Conservation (phyloP, 2,329 filamentous ascomycete species). For the Pseudophaeomoniella oleicola region DNA sequence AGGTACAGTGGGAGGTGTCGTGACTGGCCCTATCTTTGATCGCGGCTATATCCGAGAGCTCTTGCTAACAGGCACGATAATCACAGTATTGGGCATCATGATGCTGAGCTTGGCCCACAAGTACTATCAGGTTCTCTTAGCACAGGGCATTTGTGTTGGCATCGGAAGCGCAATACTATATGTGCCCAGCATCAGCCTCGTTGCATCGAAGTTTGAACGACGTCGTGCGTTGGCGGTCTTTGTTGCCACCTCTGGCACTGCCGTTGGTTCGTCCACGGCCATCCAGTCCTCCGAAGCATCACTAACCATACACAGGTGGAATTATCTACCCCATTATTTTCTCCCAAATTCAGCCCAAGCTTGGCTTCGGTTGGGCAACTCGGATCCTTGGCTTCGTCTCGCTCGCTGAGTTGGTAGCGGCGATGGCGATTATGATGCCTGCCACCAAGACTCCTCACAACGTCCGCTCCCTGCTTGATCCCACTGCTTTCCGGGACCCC, state of each 20-base stretch:
- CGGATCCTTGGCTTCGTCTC: conserved; percentile 22
- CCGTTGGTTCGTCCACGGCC: conserved; percentile 5
- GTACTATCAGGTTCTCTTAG: conserved; percentile 40
- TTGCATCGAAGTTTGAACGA: conserved; percentile 37
- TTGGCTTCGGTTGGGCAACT: conserved; percentile 22
- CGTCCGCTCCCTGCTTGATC: conserved; percentile 30
- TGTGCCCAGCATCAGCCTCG: conserved; percentile 28
- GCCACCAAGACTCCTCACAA: conserved; percentile 8
- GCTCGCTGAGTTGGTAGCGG: conserved; percentile 17
- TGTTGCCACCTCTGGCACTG: conserved; percentile 7
- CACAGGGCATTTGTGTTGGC: conserved; percentile 40
- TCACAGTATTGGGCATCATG: conserved; percentile 19
- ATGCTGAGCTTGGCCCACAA: conserved; percentile 23
- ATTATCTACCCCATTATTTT: neutral
- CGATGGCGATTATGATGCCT: conserved; percentile 4
- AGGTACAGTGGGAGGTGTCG: conserved; percentile 24
- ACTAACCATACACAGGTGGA: neutral
- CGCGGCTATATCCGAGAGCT: conserved; percentile 23
- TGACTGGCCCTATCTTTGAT: conserved; percentile 28
- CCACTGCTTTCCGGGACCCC: conserved; percentile 27
- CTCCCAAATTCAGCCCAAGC: conserved; percentile 8
- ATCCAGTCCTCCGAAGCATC: conserved; percentile 1
- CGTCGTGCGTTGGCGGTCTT: conserved; percentile 7
- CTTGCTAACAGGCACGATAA: conserved; percentile 10
- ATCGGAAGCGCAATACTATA: conserved; percentile 33